Percentiles rank a stretch among this genome's conserved stretches.
Evolutionary conservation across 345 rosid species (phyloP).

Genomic region (Mallotus nudiflorus): DNA sequence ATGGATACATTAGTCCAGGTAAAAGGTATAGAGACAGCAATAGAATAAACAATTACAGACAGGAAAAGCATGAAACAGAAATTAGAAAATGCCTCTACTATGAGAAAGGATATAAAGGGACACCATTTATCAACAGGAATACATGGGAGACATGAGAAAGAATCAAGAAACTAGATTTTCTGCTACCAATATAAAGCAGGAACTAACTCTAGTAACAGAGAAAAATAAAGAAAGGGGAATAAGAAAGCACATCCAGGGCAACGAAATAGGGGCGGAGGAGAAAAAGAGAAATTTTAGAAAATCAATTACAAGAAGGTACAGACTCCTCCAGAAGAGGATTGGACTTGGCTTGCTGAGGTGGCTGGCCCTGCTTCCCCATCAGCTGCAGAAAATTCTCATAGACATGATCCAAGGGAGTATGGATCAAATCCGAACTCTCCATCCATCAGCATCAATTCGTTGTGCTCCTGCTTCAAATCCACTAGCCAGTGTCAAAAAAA

Average conservation of each 20-base stretch:
- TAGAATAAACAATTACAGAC: not conserved
- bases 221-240: not conserved
- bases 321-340: conserved; percentile 18
- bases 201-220: conserved; percentile 19
- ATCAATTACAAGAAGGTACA: conserved; percentile 33
- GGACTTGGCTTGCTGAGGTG: conserved; percentile 9
- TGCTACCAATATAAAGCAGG: conserved; percentile 25
- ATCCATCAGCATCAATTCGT: conserved; percentile 40
- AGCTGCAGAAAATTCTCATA: conserved; percentile 25
- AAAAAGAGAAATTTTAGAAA: not conserved
- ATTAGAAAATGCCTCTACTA: not conserved
- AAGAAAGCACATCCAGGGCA: conserved; percentile 9
- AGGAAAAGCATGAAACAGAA: not conserved
- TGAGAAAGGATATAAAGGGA: not conserved
- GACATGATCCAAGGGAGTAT: conserved; percentile 49
- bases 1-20: too few species aligned
- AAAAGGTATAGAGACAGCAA: not conserved
- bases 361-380: conserved; percentile 14
- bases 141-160: conserved; percentile 4
- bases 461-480: conserved; percentile 49
- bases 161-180: conserved; percentile 8
- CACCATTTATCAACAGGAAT: conserved; percentile 8
- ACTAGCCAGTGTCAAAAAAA: not conserved
- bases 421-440: conserved; percentile 60
- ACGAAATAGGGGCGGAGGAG: not conserved